Evolutionary conservation across 2,329 filamentous ascomycete species (phyloP).

Genomic region (Graphilbum sp.): DNA sequence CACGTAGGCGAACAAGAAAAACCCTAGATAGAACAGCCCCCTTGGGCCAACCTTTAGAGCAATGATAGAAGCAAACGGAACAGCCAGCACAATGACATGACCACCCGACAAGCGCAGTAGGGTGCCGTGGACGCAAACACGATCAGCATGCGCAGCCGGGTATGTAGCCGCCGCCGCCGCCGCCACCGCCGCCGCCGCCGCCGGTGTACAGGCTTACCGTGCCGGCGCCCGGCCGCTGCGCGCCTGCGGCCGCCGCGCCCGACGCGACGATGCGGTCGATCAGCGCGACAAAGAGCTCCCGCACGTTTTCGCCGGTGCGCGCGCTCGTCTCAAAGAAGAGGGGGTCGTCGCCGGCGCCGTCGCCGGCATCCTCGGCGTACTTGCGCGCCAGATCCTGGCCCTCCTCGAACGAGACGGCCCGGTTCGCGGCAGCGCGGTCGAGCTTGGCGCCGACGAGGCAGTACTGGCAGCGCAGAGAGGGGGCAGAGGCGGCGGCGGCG

Average conservation of each 20-base stretch:
- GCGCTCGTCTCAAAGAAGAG: conserved; percentile 37
- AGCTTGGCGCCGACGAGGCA: conserved; percentile 31
- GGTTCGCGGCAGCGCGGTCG: conserved; percentile 25
- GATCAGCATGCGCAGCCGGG: conserved; percentile 1
- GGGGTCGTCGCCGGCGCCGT: conserved; percentile 9
- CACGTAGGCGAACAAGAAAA: too few relatives aligned
- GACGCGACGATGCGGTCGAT: conserved; percentile 28
- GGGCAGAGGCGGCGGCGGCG: conserved; percentile 7
- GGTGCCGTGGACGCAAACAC: not conserved
- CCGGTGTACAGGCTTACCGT: too few relatives aligned
- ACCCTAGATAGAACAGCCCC: too few relatives aligned
- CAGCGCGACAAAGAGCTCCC: conserved; percentile 33
- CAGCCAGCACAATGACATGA: too few relatives aligned
- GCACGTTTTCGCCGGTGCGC: conserved; percentile 34
- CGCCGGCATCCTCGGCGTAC: conserved; percentile 15
- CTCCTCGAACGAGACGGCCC: conserved; percentile 30
- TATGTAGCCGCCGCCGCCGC: conserved; percentile 4
- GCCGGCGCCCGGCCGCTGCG: conserved; percentile 10
- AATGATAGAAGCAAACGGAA: too few relatives aligned
- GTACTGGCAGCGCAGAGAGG: conserved; percentile 4
- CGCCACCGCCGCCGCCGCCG: too few relatives aligned
- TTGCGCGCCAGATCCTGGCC: conserved; percentile 28
- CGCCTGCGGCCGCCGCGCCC: not conserved
- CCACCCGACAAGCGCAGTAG: too few relatives aligned
- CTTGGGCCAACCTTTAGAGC: too few relatives aligned